A percentile compares a stretch with the other conserved stretches of the same genome.
Conservation (phyloP, 2,329 filamentous ascomycete species). For the Grosmannia penicillata region DNA sequence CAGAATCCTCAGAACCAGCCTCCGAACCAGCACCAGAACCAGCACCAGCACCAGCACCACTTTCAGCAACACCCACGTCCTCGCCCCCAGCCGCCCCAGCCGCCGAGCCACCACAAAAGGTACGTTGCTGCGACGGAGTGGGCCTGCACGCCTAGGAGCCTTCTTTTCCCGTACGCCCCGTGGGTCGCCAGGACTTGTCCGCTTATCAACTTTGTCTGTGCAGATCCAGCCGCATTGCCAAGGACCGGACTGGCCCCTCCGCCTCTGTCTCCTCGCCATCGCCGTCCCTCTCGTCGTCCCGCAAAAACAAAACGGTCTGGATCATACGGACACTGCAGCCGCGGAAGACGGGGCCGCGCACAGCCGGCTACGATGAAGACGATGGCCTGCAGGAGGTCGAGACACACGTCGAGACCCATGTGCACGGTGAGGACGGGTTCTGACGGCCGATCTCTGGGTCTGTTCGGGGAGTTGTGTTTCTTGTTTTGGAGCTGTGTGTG, state of each 20-base stretch:
- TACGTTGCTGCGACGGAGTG: too few species aligned
- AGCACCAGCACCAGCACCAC: not conserved
- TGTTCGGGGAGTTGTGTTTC: not conserved
- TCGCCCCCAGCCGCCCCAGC: too few species aligned
- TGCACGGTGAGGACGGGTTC: conserved; percentile 1
- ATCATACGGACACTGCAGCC: conserved; percentile 9
- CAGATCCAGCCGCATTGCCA: not conserved
- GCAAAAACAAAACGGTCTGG: conserved; percentile 10
- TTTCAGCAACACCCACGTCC: not conserved
- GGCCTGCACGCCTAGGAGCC: too few species aligned
- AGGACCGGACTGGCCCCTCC: not conserved
- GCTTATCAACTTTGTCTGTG: not conserved
- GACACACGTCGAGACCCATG: conserved; percentile 9
- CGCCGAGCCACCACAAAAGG: too few species aligned
- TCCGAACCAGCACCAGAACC: not conserved
- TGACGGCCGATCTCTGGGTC: not conserved
- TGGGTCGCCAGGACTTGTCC: too few species aligned
- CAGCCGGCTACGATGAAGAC: not conserved
- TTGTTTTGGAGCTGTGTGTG: not conserved
- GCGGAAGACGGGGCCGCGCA: conserved; percentile 3
- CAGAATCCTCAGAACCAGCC: not conserved
- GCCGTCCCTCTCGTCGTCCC: not conserved
- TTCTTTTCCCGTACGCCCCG: too few species aligned
- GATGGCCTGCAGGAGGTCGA: conserved; percentile 6
- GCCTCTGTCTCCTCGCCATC: not conserved